A percentile compares a stretch with the other conserved stretches of the same genome.
Evolutionary conservation across 2,329 filamentous ascomycete genomes (phyloP).

Genomic region (Epicoccum sorghinum): DNA sequence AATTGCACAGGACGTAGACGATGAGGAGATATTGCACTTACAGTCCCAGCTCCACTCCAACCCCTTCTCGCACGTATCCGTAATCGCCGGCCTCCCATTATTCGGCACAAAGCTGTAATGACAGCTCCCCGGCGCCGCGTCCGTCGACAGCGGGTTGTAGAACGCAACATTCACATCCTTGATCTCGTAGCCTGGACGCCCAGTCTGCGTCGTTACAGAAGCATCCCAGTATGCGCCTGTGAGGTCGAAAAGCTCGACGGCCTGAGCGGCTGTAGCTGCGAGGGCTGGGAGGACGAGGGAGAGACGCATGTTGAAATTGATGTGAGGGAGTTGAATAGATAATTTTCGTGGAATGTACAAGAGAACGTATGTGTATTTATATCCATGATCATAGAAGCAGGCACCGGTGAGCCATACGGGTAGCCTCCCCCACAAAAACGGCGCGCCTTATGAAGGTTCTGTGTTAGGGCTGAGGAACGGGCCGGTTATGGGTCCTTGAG

Average conservation of each 20-base stretch:
- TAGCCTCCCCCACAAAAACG: constrained; percentile 4
- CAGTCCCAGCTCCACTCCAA: constrained; percentile 19
- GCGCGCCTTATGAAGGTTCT: constrained; percentile 16
- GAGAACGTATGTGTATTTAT: constrained; percentile 3
- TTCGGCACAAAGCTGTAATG: constrained; percentile 23
- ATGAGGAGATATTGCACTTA: constrained; percentile 1
- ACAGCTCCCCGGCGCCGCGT: constrained; percentile 6
- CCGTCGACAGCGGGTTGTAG: constrained; percentile 2
- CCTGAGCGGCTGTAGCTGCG: constrained; percentile 2
- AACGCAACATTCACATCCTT: constrained; percentile 12
- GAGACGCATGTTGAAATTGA: constrained; percentile 10
- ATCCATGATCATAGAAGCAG: constrained; percentile 1
- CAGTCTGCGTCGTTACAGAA: constrained; percentile 14
- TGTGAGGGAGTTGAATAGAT: background rate
- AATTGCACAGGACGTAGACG: background rate
- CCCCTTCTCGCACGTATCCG: constrained; percentile 8
- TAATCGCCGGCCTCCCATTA: background rate
- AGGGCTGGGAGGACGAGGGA: constrained; percentile 10
- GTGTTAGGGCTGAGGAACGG: constrained; percentile 3
- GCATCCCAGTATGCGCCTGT: constrained; percentile 21
- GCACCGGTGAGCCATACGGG: constrained; percentile 16
- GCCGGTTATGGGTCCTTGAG: background rate
- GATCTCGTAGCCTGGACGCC: constrained; percentile 19
- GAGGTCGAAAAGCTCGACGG: constrained; percentile 5
- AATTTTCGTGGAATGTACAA: no score